Base-by-base conservation (phyloP, 352 stramenopile genomes). In the Plasmopara halstedii region DNA sequence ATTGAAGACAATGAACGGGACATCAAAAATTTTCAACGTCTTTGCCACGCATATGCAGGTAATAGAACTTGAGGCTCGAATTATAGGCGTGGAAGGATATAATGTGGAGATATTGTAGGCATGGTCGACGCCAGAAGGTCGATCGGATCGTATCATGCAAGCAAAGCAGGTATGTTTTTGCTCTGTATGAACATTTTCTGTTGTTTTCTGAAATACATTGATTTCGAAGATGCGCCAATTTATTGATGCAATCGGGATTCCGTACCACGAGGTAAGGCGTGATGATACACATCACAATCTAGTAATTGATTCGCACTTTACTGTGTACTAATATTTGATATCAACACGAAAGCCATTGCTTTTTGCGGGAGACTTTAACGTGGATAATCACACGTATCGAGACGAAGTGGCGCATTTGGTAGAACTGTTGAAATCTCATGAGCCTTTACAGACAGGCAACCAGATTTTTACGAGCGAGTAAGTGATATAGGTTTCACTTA, bases 41-140 rank as follows among this genome's bases (percentile, higher is more conserved):
- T 92, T 89, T 53, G 77, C 75, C 17, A 89, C 81, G 21, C 81
- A 92, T 57, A 88, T 92, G 74, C 81, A 91, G 67, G 73, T 80
- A 35, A 1, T 22, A 38, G 11, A 1, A n/a, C 8, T 26, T 29
- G 13, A 10, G n/a, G 11, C 9, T 25, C 4, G 13, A 32, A 23
- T 17, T n/a, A 21, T 3, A 23, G 11, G 8, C 1, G n/a, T 33
- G 2, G 23, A 15, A 41, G 2, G 11, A 32, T 4, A 9, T 48
- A 2, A 22, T 41, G 7, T 19, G 19, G 0, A 27, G 40, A 9
- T 10, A 14, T 32, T 57, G 18, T 45, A 85, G 73, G 80, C 80
- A 6, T 91, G 80, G 80, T 91, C 80, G 11, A 88, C 80, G 0
- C 46, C 60, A n/a, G 45, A 81, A 46, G 80, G 74, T 5, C 57